Evolutionary conservation across 164 flowering plant species (phyloP).

Genomic region (Santalum album): DNA sequence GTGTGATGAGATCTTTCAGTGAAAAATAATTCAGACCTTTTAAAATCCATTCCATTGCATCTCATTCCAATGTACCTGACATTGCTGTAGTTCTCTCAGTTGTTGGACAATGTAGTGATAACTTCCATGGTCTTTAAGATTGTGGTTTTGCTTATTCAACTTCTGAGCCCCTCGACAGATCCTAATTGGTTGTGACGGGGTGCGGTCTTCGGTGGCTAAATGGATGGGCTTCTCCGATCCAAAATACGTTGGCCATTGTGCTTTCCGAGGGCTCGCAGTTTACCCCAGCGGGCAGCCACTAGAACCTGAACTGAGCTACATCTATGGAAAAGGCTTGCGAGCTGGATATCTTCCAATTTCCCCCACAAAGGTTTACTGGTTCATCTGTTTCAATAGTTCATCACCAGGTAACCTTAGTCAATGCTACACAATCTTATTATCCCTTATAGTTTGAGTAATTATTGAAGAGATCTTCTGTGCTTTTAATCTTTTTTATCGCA

Average conservation of each 20-base stretch:
- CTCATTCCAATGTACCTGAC: no score
- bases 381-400: conserved; percentile 75
- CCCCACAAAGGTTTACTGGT: conserved; percentile 85
- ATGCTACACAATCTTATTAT: no score
- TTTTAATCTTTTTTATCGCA: background rate
- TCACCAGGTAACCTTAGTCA: conserved; percentile 49
- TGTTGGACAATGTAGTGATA: no score
- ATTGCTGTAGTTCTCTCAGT: no score
- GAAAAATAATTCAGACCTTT: no score
- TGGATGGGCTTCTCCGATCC: conserved; percentile 94
- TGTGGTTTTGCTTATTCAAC: background rate
- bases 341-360: conserved; percentile 88
- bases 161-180: conserved; percentile 24
- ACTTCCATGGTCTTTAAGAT: no score
- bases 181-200: conserved; percentile 87
- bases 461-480: no score
- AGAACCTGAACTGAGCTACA: conserved; percentile 57
- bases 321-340: conserved; percentile 81
- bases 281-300: conserved; percentile 68
- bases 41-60: no score
- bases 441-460: no score
- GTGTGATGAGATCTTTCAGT: no score
- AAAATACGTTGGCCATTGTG: conserved; percentile 74
- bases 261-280: conserved; percentile 76
- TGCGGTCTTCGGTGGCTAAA: conserved; percentile 75